Percentiles rank a stretch among this genome's conserved stretches.
phyloP scores from a whole-genome alignment of 2,329 filamentous ascomycete species.

The Cadophora malorum region DNA sequence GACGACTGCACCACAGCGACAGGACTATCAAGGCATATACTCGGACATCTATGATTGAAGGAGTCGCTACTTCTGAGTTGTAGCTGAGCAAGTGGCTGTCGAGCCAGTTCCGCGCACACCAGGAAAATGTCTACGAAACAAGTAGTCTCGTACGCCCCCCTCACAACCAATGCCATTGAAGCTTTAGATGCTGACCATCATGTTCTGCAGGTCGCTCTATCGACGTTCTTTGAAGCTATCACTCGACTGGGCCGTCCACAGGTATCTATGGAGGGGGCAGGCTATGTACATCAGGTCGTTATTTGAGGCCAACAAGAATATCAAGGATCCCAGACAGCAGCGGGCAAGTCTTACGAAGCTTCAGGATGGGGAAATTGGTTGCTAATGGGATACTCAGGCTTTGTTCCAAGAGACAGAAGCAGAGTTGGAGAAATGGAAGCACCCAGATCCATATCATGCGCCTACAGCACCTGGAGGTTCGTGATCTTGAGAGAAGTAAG shows the following conservation, averaged over 20 bases:
- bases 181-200: slow-evolving; percentile 26
- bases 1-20: neutral
- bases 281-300: slow-evolving; percentile 93
- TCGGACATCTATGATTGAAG: slow-evolving; percentile 18
- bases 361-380: neutral
- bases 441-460: slow-evolving; percentile 89
- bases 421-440: slow-evolving; percentile 92
- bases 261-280: slow-evolving; percentile 93
- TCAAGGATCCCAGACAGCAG: slow-evolving; percentile 85
- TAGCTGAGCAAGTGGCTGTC: slow-evolving; percentile 20
- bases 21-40: neutral
- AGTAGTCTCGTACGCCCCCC: slow-evolving; percentile 43
- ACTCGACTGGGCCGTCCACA: slow-evolving; percentile 93
- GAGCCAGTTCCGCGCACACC: slow-evolving; percentile 14
- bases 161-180: slow-evolving; percentile 2
- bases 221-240: slow-evolving; percentile 91
- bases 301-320: slow-evolving; percentile 90
- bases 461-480: slow-evolving; percentile 93
- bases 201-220: slow-evolving; percentile 71
- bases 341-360: slow-evolving; percentile 54
- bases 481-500: slow-evolving; percentile 38
- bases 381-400: slow-evolving; percentile 59
- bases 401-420: slow-evolving; percentile 88
- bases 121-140: slow-evolving; percentile 46
- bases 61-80: slow-evolving; percentile 13